phyloP scores from a whole-genome alignment of 2,329 filamentous ascomycete species.

The Westerdykella sp. region DNA sequence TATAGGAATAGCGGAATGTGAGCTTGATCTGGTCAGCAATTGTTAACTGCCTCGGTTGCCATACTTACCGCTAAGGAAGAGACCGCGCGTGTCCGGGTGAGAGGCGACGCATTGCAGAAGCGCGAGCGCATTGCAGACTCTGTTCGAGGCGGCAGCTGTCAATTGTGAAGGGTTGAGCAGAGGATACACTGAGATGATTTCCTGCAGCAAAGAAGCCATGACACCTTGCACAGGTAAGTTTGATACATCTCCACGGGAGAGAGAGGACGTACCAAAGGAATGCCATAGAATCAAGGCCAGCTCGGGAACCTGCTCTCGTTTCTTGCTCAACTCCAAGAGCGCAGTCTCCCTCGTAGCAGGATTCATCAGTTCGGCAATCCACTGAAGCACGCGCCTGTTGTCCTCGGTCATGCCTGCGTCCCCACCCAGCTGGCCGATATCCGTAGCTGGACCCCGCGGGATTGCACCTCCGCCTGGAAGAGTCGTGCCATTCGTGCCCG shows the following conservation, averaged over 20 bases:
- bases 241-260: constrained; percentile 10
- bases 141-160: constrained; percentile 93
- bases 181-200: constrained; percentile 98
- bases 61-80: constrained; percentile 78
- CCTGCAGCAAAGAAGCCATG: constrained; percentile 94
- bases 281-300: constrained; percentile 96
- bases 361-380: constrained; percentile 86
- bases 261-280: constrained; percentile 67
- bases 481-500: constrained; percentile 55
- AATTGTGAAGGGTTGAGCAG: constrained; percentile 94
- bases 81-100: constrained; percentile 88
- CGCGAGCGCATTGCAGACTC: constrained; percentile 94
- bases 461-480: constrained; percentile 32
- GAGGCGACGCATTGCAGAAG: constrained; percentile 95
- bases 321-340: constrained; percentile 93
- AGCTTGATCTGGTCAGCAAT: constrained; percentile 48
- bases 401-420: constrained; percentile 67
- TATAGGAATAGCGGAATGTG: constrained; percentile 98
- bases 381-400: constrained; percentile 84
- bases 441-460: constrained; percentile 35
- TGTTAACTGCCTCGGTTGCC: not conserved
- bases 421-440: constrained; percentile 22
- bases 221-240: constrained; percentile 57
- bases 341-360: constrained; percentile 83
- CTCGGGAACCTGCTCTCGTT: constrained; percentile 95